A percentile compares a stretch with the other conserved stretches of the same genome.
These are phyloP conservation scores for Besnoitia besnoiti DNA, from an alignment of 169 alveolate genomes.

Conservation along the genomic window DNA sequence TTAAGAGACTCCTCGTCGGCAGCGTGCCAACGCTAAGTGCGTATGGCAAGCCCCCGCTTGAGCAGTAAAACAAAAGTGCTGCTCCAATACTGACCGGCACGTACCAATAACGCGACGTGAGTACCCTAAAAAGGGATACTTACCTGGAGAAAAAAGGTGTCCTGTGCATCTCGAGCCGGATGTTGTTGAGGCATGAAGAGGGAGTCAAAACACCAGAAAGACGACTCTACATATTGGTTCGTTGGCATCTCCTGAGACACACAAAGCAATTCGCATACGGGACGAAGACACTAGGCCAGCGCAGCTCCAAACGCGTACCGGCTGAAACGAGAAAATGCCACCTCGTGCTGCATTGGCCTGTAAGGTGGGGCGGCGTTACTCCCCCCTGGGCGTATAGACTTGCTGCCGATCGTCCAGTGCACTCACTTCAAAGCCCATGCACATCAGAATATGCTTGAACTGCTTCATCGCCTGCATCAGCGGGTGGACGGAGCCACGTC, in stretches of 20 bases:
- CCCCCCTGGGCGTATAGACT: not conserved
- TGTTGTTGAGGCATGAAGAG: slow-evolving; percentile 99
- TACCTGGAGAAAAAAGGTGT: slow-evolving; percentile 95
- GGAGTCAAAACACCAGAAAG: slow-evolving; percentile 99
- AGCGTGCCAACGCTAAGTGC: too few species aligned
- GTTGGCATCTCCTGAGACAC: slow-evolving; percentile 98
- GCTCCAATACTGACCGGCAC: too few species aligned
- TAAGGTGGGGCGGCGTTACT: not conserved
- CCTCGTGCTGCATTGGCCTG: too few species aligned
- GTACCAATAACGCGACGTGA: too few species aligned
- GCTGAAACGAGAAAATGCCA: not conserved
- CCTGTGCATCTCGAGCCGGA: slow-evolving; percentile 99
- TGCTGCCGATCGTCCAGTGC: too few species aligned
- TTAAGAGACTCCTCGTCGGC: too few species aligned
- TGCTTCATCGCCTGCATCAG: slow-evolving; percentile 86
- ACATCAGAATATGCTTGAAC: slow-evolving; percentile 87
- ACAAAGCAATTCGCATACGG: not conserved
- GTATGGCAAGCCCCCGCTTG: too few species aligned
- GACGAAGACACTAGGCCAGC: not conserved
- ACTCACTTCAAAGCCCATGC: slow-evolving; percentile 87
- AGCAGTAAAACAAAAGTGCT: too few species aligned
- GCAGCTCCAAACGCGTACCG: not conserved
- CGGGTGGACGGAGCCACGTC: slow-evolving; percentile 92
- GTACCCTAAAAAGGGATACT: too few species aligned
- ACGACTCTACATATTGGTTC: slow-evolving; percentile 96